Percentiles rank a stretch among this genome's conserved stretches.
Conservation (phyloP, 257 asterid genomes). For the Solanum clarkiae region DNA sequence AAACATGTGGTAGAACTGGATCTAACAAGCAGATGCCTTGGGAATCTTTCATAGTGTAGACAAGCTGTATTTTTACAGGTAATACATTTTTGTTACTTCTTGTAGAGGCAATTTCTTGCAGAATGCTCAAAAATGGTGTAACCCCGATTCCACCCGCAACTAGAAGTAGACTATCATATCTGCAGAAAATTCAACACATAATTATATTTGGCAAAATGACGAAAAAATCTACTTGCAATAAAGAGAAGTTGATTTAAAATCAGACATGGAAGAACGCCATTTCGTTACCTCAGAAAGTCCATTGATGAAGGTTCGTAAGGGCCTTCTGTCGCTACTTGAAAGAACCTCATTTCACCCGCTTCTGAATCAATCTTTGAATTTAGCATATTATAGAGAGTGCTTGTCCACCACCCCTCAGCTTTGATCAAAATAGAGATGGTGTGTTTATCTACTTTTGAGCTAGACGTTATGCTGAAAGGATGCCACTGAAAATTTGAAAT, state of each 20-base stretch:
- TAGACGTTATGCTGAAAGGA: conserved; percentile 67
- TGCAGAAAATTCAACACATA: conserved; percentile 12
- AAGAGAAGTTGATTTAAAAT: neutral
- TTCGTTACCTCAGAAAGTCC: conserved; percentile 46
- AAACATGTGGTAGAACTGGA: conserved; percentile 40
- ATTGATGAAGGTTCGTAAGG: conserved; percentile 74
- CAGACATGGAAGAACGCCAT: neutral
- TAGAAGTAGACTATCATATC: conserved; percentile 52
- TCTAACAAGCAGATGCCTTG: conserved; percentile 43
- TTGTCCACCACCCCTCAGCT: conserved; percentile 73
- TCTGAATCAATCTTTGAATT: conserved; percentile 38
- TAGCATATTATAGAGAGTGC: conserved; percentile 30
- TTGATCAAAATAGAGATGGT: conserved; percentile 46
- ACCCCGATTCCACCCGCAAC: conserved; percentile 90
- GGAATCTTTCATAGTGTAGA: conserved; percentile 36
- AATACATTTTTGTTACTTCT: conserved; percentile 11
- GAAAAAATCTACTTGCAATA: neutral
- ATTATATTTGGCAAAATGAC: neutral
- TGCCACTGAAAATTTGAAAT: conserved; percentile 75
- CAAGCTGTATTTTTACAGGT: conserved; percentile 40
- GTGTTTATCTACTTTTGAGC: conserved; percentile 40
- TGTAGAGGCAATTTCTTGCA: conserved; percentile 37
- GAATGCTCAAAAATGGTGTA: conserved; percentile 64
- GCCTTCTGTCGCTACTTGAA: conserved; percentile 58
- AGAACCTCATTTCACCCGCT: conserved; percentile 27